phyloP scores from a whole-genome alignment of 495 filamentous ascomycete genomes.

The Aspergillus cavernicola region DNA sequence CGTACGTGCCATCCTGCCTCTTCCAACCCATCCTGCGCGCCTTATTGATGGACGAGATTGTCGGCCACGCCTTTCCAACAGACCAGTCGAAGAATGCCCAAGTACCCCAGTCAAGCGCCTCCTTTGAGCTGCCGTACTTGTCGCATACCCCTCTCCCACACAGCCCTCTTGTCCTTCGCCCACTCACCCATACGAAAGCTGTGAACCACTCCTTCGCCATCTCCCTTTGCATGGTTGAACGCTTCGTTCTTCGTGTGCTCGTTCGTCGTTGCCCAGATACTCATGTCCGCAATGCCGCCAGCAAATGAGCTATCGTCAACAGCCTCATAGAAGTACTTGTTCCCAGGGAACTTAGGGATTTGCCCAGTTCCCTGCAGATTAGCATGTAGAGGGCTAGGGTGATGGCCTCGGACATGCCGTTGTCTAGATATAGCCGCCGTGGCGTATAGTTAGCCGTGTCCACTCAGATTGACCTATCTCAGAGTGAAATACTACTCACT shows the following conservation, averaged over 20 bases:
- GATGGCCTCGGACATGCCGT: conserved; percentile 29
- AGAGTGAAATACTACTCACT: conserved; percentile 6
- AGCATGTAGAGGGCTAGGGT: conserved; percentile 26
- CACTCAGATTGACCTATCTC: too few relatives aligned
- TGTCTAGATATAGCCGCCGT: too few relatives aligned
- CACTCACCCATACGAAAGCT: conserved; percentile 30
- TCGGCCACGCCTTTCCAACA: conserved; percentile 20
- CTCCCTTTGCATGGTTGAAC: conserved; percentile 29
- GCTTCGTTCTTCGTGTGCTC: conserved; percentile 23
- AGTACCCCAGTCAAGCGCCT: conserved; percentile 24
- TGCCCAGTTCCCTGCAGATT: conserved; percentile 23
- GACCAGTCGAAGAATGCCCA: conserved; percentile 29
- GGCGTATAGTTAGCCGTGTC: too few relatives aligned
- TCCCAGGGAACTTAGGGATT: conserved; percentile 17
- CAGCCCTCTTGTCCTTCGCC: conserved; percentile 25
- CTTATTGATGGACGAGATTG: conserved; percentile 22
- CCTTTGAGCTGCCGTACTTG: conserved; percentile 21
- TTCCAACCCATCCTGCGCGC: conserved; percentile 24
- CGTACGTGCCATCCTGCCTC: not conserved
- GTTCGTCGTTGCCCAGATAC: conserved; percentile 17
- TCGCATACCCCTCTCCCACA: conserved; percentile 26
- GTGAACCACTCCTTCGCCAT: too few relatives aligned
- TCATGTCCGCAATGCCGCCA: conserved; percentile 22
- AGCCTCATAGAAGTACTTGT: conserved; percentile 24
- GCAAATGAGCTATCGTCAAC: conserved; percentile 27